Percentiles rank a stretch among this genome's conserved stretches.
These are phyloP conservation scores for Hylodesmum podocarpum DNA, from an alignment of 306 rosid genomes.

Conservation along the genomic window DNA sequence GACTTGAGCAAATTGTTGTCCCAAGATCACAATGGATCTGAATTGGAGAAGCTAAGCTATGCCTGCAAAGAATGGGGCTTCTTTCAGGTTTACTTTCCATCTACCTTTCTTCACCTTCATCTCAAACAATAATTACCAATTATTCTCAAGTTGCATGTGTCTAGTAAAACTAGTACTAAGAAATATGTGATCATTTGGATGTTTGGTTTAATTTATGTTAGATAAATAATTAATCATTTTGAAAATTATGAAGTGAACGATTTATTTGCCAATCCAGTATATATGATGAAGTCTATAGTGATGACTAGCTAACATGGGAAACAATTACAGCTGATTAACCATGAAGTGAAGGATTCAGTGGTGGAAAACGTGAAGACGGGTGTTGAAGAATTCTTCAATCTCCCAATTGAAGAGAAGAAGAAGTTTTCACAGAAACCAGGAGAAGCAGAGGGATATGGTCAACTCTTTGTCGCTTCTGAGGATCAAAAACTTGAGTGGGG, in stretches of 20 bases:
- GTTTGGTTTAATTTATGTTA: too few relatives aligned
- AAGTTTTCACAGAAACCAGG: slow-evolving; percentile 38
- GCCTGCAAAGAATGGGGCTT: slow-evolving; percentile 61
- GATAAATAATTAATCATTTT: too few relatives aligned
- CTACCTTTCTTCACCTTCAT: background rate
- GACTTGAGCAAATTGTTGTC: slow-evolving; percentile 37
- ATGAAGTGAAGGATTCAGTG: slow-evolving; percentile 37
- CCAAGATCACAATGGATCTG: slow-evolving; percentile 12
- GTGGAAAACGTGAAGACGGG: slow-evolving; percentile 43
- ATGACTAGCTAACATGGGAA: too few relatives aligned
- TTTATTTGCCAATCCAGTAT: too few relatives aligned
- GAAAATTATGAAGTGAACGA: too few relatives aligned
- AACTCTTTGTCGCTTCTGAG: slow-evolving; percentile 43
- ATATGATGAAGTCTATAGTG: too few relatives aligned
- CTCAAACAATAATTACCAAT: too few relatives aligned
- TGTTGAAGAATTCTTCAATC: slow-evolving; percentile 30
- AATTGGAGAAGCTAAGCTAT: slow-evolving; percentile 33
- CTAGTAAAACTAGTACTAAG: too few relatives aligned
- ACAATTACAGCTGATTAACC: slow-evolving; percentile 30
- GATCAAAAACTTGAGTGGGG: slow-evolving; percentile 57
- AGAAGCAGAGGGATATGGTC: slow-evolving; percentile 48
- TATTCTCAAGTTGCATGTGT: too few relatives aligned
- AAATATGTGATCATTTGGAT: too few relatives aligned
- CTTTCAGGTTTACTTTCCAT: slow-evolving; percentile 38
- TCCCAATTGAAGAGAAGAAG: slow-evolving; percentile 46